These are phyloP conservation scores for Claviceps sp. DNA, from an alignment of 2,329 filamentous ascomycete species.

Conservation along the genomic window DNA sequence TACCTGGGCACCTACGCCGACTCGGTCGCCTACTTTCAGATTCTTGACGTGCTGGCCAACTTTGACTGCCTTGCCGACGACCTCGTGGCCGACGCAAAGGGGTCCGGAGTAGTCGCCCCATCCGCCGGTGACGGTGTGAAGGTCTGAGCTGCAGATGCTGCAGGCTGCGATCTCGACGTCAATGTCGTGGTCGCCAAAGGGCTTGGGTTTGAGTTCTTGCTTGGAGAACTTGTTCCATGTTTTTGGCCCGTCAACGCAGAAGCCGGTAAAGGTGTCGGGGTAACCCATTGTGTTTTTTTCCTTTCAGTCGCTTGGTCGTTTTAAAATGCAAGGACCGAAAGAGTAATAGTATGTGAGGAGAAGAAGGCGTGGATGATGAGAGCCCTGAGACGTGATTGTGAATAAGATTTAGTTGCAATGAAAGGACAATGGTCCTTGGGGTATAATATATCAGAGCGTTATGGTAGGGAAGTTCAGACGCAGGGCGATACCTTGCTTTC, in stretches of 20 bases:
- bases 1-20: constrained; percentile 50
- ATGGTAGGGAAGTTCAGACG: too few relatives aligned
- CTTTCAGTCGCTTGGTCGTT: too few relatives aligned
- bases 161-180: constrained; percentile 62
- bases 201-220: constrained; percentile 23
- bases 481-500: too few relatives aligned
- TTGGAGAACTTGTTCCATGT: constrained; percentile 28
- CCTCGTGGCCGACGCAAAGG: constrained; percentile 43
- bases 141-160: constrained; percentile 48
- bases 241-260: constrained; percentile 28
- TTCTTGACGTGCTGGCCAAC: constrained; percentile 31
- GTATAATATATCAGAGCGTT: too few relatives aligned
- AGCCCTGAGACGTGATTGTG: too few relatives aligned
- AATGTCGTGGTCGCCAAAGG: constrained; percentile 26
- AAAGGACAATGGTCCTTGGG: too few relatives aligned
- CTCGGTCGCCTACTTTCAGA: constrained; percentile 48
- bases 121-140: constrained; percentile 44
- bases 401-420: too few relatives aligned
- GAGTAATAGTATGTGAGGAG: too few relatives aligned
- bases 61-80: constrained; percentile 40
- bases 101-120: constrained; percentile 36
- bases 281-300: constrained; percentile 25
- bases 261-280: constrained; percentile 30
- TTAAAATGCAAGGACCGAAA: too few relatives aligned
- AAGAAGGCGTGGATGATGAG: too few relatives aligned